These are phyloP conservation scores for Aspergillus novoparasiticus DNA, from an alignment of 2,329 filamentous ascomycete species.

Conservation along the genomic window DNA sequence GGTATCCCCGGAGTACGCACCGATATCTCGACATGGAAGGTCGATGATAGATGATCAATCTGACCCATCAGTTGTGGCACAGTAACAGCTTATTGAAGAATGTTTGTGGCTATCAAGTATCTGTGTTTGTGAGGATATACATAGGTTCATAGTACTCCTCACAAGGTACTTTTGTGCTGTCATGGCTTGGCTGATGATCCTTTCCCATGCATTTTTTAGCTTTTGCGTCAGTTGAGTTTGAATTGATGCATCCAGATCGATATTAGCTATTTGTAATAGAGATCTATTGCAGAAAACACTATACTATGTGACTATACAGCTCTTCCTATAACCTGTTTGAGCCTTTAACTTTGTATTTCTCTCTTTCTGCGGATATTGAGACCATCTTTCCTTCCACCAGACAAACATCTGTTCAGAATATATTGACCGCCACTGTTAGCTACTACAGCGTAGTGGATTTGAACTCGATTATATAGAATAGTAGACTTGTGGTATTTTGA, in stretches of 20 bases:
- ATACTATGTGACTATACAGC: neutral
- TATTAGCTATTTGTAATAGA: neutral
- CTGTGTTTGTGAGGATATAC: neutral
- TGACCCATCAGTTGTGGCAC: neutral
- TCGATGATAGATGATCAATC: neutral
- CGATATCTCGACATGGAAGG: neutral
- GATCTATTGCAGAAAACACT: neutral
- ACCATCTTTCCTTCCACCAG: neutral
- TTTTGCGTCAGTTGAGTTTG: neutral
- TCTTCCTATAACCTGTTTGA: neutral
- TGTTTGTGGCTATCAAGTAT: neutral
- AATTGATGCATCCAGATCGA: neutral
- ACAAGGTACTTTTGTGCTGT: constrained; percentile 1
- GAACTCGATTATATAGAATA: neutral
- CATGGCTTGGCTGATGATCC: neutral
- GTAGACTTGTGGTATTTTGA: neutral
- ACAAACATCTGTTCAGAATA: neutral
- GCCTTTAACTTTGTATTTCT: neutral
- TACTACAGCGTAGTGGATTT: neutral
- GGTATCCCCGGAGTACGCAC: neutral
- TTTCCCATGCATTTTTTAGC: neutral
- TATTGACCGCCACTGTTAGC: neutral
- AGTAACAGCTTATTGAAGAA: neutral
- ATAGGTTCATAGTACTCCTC: neutral
- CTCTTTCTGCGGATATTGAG: neutral